These are phyloP conservation scores for Mycena belliarum DNA, from an alignment of 768 basidiomycete species.

Conservation along the genomic window DNA sequence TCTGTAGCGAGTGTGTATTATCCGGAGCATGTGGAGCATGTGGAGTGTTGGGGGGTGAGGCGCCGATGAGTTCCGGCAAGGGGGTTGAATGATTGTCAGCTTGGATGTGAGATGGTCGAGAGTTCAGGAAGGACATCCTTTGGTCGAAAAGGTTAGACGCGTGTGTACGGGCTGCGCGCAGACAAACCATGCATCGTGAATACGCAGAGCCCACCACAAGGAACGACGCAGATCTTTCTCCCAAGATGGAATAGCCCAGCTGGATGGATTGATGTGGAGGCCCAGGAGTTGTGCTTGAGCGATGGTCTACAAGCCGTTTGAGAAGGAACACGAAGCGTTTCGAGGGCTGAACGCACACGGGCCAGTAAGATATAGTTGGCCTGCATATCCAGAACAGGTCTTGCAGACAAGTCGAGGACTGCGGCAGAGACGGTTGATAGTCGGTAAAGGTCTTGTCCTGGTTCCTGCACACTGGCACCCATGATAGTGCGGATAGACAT, in stretches of 20 bases:
- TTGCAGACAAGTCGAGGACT: slow-evolving; percentile 22
- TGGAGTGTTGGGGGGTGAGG: background rate
- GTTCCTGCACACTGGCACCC: background rate
- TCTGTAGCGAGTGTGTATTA: slow-evolving; percentile 8
- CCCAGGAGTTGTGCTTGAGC: slow-evolving; percentile 25
- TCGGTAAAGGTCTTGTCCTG: slow-evolving; percentile 9
- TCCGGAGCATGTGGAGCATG: slow-evolving; percentile 1
- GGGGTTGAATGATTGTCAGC: slow-evolving; percentile 19
- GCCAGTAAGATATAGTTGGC: slow-evolving; percentile 23
- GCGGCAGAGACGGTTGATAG: slow-evolving; percentile 18
- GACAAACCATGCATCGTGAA: slow-evolving; percentile 20
- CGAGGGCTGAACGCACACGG: slow-evolving; percentile 7
- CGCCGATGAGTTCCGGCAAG: slow-evolving; percentile 14
- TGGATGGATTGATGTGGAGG: slow-evolving; percentile 20
- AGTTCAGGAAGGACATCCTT: slow-evolving; percentile 26
- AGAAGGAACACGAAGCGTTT: background rate
- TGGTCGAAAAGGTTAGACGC: background rate
- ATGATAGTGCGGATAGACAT: slow-evolving; percentile 10
- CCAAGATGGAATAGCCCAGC: slow-evolving; percentile 25
- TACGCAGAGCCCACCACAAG: slow-evolving; percentile 24
- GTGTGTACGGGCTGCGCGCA: background rate
- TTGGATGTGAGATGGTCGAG: slow-evolving; percentile 26
- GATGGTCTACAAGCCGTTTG: slow-evolving; percentile 16
- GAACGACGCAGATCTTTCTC: slow-evolving; percentile 21
- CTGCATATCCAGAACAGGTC: slow-evolving; percentile 20